Evolutionary conservation across 2,329 filamentous ascomycete species (phyloP).

Genomic region (Stagonosporopsis rhizophila): DNA sequence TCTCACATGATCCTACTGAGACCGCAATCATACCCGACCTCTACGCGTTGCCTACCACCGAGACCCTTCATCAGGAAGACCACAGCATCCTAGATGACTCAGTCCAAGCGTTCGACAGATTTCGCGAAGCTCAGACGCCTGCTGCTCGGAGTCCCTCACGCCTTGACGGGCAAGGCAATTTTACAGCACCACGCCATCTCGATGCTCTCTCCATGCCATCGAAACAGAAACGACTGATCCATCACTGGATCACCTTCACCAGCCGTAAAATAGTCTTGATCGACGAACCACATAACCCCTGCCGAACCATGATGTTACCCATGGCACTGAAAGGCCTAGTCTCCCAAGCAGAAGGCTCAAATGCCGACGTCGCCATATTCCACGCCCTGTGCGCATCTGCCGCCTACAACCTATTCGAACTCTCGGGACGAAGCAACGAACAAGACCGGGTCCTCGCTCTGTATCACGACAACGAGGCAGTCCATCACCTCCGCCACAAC

Average conservation of each 20-base stretch:
- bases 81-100: neutral
- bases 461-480: constrained; percentile 18
- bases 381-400: constrained; percentile 20
- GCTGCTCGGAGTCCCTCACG: neutral
- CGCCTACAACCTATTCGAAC: constrained; percentile 22
- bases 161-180: neutral
- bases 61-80: neutral
- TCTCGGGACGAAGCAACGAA: constrained; percentile 12
- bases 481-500: constrained; percentile 21
- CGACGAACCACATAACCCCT: constrained; percentile 21
- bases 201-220: constrained; percentile 12
- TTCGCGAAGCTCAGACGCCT: neutral
- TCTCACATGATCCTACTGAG: neutral
- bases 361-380: constrained; percentile 21
- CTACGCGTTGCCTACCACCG: neutral
- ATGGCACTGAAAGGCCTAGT: constrained; percentile 21
- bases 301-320: constrained; percentile 23
- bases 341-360: constrained; percentile 9
- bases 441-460: constrained; percentile 17
- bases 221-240: constrained; percentile 20
- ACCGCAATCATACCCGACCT: neutral
- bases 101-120: neutral
- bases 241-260: constrained; percentile 23
- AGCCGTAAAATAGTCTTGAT: constrained; percentile 20
- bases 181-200: constrained; percentile 7